Base-by-base conservation (phyloP, 129 eudicot genomes). In the Centella asiatica region DNA sequence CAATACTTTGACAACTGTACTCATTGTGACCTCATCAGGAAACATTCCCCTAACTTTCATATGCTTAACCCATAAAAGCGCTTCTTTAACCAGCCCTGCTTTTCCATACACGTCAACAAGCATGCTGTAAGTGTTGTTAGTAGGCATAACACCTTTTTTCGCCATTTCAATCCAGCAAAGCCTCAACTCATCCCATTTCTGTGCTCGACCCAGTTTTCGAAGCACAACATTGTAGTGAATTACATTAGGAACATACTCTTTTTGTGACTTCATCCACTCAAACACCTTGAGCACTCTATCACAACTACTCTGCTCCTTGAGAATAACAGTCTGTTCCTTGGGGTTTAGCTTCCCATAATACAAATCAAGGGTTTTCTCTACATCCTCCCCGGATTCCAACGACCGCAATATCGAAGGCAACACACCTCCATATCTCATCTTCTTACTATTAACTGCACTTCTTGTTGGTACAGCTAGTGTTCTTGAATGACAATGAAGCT, bases 131-230 rank as follows among this genome's bases (percentile, higher is more conserved):
- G 94, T 83, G 60, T 83, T 81, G 73, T 86, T 83, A 17, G 94
- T 86, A 0, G 97, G 85, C 25, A 83, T 14, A 60, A 86, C 78
- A 0, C 93, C 87, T 29, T 77, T 81, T 14, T 72, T 72, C 0
- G 89, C 95, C 97, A 90, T 86, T 15, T 90, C 95, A 66, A 86
- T 73, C 97, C 97, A 90, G 56, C 89, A 83, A 58, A 80, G 82
- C 72, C 97, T 83, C 69, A 90, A 76, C 19, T 81, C 89, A 58
- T 90, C 95, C 97, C 97, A 90, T 64, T 80, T 81, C 39, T 78
- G 72, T 2, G 97, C 93, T 53, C 79, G 78, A 57, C 97, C 93
- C 11, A 90, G 51, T 2, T 69, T 77, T 49, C 95, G 76, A 34
- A 90, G 80, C 74, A 86, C 95, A 23, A 86, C 87, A 47, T 90